Percentiles rank a stretch among this genome's conserved stretches.
These are phyloP conservation scores for Geranium rotundifolium DNA, from an alignment of 345 rosid genomes.

Conservation along the genomic window DNA sequence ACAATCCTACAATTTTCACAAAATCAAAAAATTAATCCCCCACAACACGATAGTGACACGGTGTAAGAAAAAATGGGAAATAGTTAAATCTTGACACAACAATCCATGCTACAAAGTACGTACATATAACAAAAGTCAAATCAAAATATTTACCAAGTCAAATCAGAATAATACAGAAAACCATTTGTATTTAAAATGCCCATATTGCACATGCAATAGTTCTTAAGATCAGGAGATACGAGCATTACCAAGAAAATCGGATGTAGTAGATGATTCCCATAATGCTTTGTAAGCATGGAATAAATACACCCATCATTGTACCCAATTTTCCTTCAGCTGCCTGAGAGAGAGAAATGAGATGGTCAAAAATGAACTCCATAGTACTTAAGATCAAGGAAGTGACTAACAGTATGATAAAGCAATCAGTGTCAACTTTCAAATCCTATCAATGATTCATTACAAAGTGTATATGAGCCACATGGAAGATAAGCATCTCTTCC, in stretches of 20 bases:
- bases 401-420: not conserved
- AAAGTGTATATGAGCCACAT: not conserved
- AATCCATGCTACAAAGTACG: not conserved
- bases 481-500: not conserved
- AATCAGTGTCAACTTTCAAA: not conserved
- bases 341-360: constrained; percentile 39
- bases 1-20: constrained; percentile 68
- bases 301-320: constrained; percentile 97
- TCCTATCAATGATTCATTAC: not conserved
- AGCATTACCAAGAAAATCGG: constrained; percentile 84
- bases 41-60: too few species aligned
- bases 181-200: not conserved
- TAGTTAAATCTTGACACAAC: not conserved
- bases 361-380: constrained; percentile 12
- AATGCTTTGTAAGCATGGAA: constrained; percentile 97
- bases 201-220: not conserved
- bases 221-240: constrained; percentile 5
- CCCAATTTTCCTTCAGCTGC: constrained; percentile 61
- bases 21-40: constrained; percentile 8
- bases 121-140: not conserved
- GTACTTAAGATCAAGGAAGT: not conserved
- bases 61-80: constrained; percentile 6
- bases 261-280: constrained; percentile 97
- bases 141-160: not conserved
- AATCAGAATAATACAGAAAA: not conserved